Percentiles rank a stretch among this genome's conserved stretches.
Evolutionary conservation across 768 basidiomycete species (phyloP).

Genomic region (Lactarius vividus): DNA sequence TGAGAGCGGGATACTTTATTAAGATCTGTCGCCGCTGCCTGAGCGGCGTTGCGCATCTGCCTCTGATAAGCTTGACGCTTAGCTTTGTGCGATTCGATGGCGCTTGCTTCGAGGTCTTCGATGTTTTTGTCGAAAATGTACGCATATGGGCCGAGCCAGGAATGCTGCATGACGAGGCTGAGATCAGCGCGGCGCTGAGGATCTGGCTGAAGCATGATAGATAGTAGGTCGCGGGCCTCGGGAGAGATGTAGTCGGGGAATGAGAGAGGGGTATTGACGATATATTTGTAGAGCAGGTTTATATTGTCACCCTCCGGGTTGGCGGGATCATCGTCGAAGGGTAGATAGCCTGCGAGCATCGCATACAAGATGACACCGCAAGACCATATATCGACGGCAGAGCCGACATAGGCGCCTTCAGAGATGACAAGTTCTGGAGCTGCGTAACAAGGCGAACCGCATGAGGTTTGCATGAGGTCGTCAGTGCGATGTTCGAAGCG

Average conservation of each 20-base stretch:
- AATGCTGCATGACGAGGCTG: slow-evolving; percentile 77
- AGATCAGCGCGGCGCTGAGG: slow-evolving; percentile 78
- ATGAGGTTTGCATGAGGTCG: slow-evolving; percentile 98
- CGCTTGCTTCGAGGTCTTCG: slow-evolving; percentile 73
- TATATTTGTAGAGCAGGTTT: slow-evolving; percentile 97
- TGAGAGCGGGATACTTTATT: slow-evolving; percentile 45
- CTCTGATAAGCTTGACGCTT: slow-evolving; percentile 79
- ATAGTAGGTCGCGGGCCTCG: slow-evolving; percentile 79
- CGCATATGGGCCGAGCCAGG: slow-evolving; percentile 74
- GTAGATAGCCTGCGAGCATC: slow-evolving; percentile 97
- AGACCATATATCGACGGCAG: slow-evolving; percentile 97
- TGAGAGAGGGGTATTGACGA: slow-evolving; percentile 92
- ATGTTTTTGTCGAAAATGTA: slow-evolving; percentile 66
- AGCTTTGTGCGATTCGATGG: slow-evolving; percentile 81
- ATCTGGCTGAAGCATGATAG: slow-evolving; percentile 93
- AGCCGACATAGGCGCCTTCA: slow-evolving; percentile 95
- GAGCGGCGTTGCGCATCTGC: slow-evolving; percentile 64
- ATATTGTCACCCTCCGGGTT: slow-evolving; percentile 99
- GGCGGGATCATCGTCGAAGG: slow-evolving; percentile 97
- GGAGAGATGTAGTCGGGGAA: slow-evolving; percentile 95
- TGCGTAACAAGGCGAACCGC: slow-evolving; percentile 96
- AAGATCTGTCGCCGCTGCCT: slow-evolving; percentile 32
- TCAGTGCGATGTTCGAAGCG: slow-evolving; percentile 89
- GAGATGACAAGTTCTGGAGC: slow-evolving; percentile 97
- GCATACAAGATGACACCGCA: slow-evolving; percentile 96